These are phyloP conservation scores for Triticum aestivum DNA, from an alignment of 176 grass and related monocot genomes.

Conservation along the genomic window DNA sequence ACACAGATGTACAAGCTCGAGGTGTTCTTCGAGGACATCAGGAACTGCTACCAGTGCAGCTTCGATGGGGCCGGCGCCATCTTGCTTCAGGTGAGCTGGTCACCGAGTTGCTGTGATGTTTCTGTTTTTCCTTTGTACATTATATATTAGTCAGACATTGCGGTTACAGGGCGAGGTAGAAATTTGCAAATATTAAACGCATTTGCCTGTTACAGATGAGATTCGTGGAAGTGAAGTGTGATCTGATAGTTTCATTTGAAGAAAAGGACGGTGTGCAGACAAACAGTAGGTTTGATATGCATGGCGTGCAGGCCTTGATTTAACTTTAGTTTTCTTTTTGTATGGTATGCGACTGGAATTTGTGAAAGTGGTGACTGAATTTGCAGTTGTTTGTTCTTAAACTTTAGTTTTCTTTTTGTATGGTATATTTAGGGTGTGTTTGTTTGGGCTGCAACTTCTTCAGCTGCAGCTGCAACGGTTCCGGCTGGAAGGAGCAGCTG, in stretches of 20 bases:
- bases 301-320: not conserved
- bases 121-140: not conserved
- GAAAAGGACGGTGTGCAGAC: too few relatives aligned
- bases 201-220: not conserved
- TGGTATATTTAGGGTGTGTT: not conserved
- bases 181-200: not conserved
- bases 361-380: not conserved
- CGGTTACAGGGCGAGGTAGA: not conserved
- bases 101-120: not conserved
- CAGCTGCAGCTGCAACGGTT: too few relatives aligned
- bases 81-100: conserved; percentile 65
- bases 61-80: conserved; percentile 46
- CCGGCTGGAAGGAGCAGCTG: too few relatives aligned
- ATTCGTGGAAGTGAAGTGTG: not conserved
- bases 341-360: not conserved
- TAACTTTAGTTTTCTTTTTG: not conserved
- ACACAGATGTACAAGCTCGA: conserved; percentile 66
- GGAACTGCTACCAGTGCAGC: conserved; percentile 54
- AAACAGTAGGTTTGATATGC: too few relatives aligned
- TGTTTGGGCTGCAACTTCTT: too few relatives aligned
- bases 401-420: not conserved
- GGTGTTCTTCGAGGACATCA: conserved; percentile 71
- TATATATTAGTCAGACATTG: not conserved
- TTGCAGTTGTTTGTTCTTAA: not conserved
- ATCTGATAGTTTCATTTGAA: too few relatives aligned